Conservation (phyloP, 257 asterid species). For the Perilla frutescens region DNA sequence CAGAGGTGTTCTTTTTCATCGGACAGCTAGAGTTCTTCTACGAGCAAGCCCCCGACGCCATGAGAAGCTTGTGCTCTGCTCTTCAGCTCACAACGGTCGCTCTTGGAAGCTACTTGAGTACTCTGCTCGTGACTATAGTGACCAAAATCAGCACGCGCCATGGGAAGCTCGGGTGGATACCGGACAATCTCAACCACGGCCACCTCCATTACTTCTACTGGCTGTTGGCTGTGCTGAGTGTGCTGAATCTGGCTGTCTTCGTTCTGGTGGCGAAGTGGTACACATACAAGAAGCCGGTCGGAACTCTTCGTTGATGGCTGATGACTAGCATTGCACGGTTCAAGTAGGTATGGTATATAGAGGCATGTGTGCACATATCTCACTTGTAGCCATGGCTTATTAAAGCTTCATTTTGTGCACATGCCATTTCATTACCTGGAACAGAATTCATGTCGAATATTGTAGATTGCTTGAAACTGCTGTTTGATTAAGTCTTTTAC, state of each 20-base stretch:
- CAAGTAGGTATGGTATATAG: too few species aligned
- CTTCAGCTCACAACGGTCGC: constrained; percentile 72
- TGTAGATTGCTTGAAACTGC: neutral
- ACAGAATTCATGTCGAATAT: neutral
- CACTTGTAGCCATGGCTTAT: neutral
- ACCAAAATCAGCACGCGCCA: constrained; percentile 52
- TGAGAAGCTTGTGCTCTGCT: constrained; percentile 73
- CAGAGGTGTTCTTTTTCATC: constrained; percentile 72
- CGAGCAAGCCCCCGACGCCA: constrained; percentile 80
- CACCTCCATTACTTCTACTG: constrained; percentile 67
- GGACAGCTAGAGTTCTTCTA: constrained; percentile 83
- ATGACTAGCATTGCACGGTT: too few species aligned
- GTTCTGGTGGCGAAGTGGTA: constrained; percentile 65
- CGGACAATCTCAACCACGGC: constrained; percentile 70
- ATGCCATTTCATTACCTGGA: constrained; percentile 10
- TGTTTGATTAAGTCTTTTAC: neutral
- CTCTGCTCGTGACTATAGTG: constrained; percentile 70
- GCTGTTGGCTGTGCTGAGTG: constrained; percentile 66
- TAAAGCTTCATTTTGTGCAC: neutral
- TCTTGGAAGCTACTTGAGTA: constrained; percentile 65
- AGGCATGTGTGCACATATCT: neutral
- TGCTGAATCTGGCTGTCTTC: constrained; percentile 55
- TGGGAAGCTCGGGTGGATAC: constrained; percentile 71
- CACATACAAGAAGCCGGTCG: constrained; percentile 67
- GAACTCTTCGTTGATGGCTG: constrained; percentile 50